Evolutionary conservation across 345 rosid species (phyloP).

Genomic region (Excoecaria agallocha): DNA sequence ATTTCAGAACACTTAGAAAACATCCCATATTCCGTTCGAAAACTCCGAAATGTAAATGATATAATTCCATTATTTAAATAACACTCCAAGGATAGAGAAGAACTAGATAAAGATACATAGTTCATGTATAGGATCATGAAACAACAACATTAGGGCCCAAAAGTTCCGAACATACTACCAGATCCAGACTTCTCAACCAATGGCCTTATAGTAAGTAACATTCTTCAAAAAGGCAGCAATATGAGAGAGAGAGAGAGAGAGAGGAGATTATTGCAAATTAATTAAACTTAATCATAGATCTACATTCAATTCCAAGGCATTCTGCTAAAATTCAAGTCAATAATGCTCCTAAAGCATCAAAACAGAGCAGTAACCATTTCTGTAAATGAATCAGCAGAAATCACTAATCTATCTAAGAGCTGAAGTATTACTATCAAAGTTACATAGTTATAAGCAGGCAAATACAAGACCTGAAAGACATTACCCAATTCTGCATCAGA

Average conservation of each 20-base stretch:
- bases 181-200: background rate
- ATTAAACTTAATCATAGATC: background rate
- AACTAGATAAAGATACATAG: background rate
- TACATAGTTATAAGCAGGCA: background rate
- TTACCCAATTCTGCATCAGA: background rate
- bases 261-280: background rate
- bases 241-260: background rate
- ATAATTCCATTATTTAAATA: background rate
- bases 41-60: background rate
- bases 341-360: background rate
- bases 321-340: background rate
- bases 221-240: no score
- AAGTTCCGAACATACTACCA: background rate
- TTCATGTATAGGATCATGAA: background rate
- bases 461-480: background rate
- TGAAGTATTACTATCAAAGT: background rate
- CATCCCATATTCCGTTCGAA: background rate
- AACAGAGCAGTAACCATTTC: background rate
- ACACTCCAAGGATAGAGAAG: background rate
- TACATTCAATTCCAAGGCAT: background rate
- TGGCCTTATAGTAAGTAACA: background rate
- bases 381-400: background rate
- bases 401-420: background rate
- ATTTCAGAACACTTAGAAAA: constrained; percentile 3
- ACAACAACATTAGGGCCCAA: background rate